Percentiles rank a stretch among this genome's conserved stretches.
Conservation (phyloP, 2,329 filamentous ascomycete genomes). For the Dactylellina parvicollis region DNA sequence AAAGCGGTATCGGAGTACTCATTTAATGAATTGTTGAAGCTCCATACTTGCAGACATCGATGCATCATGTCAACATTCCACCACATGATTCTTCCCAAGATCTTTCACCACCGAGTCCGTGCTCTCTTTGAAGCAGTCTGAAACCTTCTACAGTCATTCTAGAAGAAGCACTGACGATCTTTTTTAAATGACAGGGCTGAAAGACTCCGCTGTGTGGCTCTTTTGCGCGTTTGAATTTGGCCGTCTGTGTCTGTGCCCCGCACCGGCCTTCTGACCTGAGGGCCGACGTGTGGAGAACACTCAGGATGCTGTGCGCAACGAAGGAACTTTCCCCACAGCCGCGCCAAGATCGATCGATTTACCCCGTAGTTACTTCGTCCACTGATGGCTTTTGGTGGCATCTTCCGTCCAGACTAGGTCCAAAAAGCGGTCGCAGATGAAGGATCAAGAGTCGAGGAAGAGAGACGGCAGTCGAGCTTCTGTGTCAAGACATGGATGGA, state of each 20-base stretch:
- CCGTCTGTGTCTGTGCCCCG: constrained; percentile 49
- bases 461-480: constrained; percentile 21
- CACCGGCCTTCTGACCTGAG: constrained; percentile 10
- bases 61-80: neutral
- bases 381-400: constrained; percentile 23
- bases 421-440: neutral
- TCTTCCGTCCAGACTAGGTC: constrained; percentile 16
- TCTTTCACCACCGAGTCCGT: constrained; percentile 21
- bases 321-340: constrained; percentile 43
- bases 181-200: constrained; percentile 51
- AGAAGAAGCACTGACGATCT: constrained; percentile 51
- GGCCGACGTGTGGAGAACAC: constrained; percentile 20
- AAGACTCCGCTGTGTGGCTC: constrained; percentile 44
- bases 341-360: constrained; percentile 51
- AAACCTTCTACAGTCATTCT: constrained; percentile 52
- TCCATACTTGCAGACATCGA: neutral
- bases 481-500: constrained; percentile 49
- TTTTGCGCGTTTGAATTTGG: constrained; percentile 21
- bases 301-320: constrained; percentile 10
- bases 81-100: constrained; percentile 15
- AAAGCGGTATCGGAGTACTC: constrained; percentile 40
- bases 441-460: neutral
- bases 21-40: too few species aligned
- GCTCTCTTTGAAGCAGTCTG: constrained; percentile 40
- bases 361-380: constrained; percentile 32